Evolutionary conservation across 768 basidiomycete species (phyloP), one percentile per base, ranked within the genome.

Genomic region (Gymnopilus junonius): DNA sequence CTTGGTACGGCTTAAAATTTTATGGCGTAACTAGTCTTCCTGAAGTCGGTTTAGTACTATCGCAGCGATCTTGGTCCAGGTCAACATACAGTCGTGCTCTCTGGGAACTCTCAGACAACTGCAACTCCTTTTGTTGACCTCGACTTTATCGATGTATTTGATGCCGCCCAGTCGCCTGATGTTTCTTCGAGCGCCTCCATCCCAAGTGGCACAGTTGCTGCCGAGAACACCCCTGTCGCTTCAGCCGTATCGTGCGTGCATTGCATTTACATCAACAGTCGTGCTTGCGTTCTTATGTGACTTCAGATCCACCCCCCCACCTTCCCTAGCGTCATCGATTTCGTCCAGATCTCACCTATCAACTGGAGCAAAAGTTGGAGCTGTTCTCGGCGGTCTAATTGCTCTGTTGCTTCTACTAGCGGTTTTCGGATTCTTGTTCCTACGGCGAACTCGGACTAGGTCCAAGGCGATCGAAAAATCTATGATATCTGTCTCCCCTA

Each of bases 121-220:
- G 71, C 76, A 31, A 75, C 77, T 1, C 75, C 74, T 11, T 83
- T 79, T 65, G 73, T 84, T 46, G 83, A 85, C 66, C 55, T 84
- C 31, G 83, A 84, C 62, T 73, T 75, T 14, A 73, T 84, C 23
- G 70, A 67, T 11, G 74, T 82, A 10, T 81, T 74, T 66, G 75
- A 75, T 15, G 71, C 74, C 8, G 53, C 70, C 20, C 45, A 42
- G 25, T 59, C 62, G 40, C 54, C 42, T 14, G 48, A 35, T 32
- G 8, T 63, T 45, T 37, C 63, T 11, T 58, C 64, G 12, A 46
- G 40, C 50, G 23, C 51, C 1, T 32, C 35, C 14, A 37, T 29
- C 4, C 35, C 55, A 10, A 59, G 62, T 59, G 53, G 56, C 21
- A 62, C 55, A n/a, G 55, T 35, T 17, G 54, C 60, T 57, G 56